Conservation (phyloP, 2,329 filamentous ascomycete species). For the Pseudogymnoascus sp. region DNA sequence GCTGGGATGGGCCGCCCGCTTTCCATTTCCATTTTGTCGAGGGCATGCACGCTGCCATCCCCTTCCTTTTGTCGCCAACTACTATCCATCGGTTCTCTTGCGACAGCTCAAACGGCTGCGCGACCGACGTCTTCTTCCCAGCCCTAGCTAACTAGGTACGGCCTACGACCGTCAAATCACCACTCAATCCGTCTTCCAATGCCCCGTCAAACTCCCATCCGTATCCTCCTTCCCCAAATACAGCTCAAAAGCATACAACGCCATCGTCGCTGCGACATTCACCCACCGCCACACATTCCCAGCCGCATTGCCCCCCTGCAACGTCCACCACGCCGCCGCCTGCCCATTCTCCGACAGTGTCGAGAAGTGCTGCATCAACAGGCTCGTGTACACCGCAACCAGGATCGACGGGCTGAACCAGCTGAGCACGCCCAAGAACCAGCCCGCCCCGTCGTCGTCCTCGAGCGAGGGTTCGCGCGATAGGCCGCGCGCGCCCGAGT, state of each 20-base stretch:
- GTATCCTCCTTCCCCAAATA: constrained; percentile 78
- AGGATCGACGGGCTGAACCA: constrained; percentile 94
- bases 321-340: constrained; percentile 68
- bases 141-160: not conserved
- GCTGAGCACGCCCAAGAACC: constrained; percentile 71
- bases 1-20: not conserved
- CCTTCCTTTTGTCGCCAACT: not conserved
- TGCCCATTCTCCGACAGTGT: constrained; percentile 56
- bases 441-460: constrained; percentile 73
- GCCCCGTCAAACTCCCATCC: constrained; percentile 61
- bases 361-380: constrained; percentile 92
- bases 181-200: constrained; percentile 87
- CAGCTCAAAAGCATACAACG: constrained; percentile 80
- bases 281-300: constrained; percentile 91
- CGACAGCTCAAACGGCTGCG: not conserved
- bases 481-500: constrained; percentile 73
- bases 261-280: constrained; percentile 83
- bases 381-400: constrained; percentile 90
- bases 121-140: not conserved
- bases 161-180: too few species aligned
- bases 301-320: constrained; percentile 70
- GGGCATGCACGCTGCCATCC: not conserved
- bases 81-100: not conserved
- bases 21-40: not conserved
- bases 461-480: constrained; percentile 80